Evolutionary conservation across 257 asterid species (phyloP), one percentile per base, ranked within the genome.

Genomic region (Scutellaria barbata): DNA sequence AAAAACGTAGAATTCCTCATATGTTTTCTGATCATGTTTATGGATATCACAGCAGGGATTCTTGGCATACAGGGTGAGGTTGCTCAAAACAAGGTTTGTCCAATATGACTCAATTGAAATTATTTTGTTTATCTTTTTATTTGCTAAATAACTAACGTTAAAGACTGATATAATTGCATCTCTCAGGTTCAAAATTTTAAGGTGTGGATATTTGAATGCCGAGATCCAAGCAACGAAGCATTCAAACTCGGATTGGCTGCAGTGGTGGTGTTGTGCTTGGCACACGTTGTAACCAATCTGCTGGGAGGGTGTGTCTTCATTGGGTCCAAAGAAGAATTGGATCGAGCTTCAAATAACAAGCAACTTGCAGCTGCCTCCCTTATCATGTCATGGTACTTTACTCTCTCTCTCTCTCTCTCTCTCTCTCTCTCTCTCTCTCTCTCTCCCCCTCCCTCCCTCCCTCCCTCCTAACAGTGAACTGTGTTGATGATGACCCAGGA

Each of bases 231-330:
- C 79, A 72, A 89, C 71, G 75, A 80, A 69, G 98, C 97, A 40
- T 93, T 87, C 83, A 87, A 85, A 41, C 90, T 87, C 1, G 98
- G 96, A 6, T 35, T 89, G 77, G 81, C 86, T 48, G 98, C 97
- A 10, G 84, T 86, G 9, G 81, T 84, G 42, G 80, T 93, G 47
- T 67, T 93, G 52, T 72, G 83, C 71, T 72, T 89, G 6, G 92
- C 98, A 10, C 97, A 93, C 65, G 78, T 74, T 7, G 55, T 82
- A 11, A 75, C 86, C 25, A 89, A 80, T 63, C 48, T 85, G 79
- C 74, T 86, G 50, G 87, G 85, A 12, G 91, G 97, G 0, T 94
- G 97, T 78, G 20, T 90, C 64, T 77, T 85, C 76, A 73, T 94
- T 46, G 73, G 87, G 80, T 87, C 97, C 46, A 91, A 74, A 73